Percentiles rank a stretch among this genome's conserved stretches.
phyloP scores from a whole-genome alignment of 2,329 filamentous ascomycete genomes.

The Epichloe sibirici region DNA sequence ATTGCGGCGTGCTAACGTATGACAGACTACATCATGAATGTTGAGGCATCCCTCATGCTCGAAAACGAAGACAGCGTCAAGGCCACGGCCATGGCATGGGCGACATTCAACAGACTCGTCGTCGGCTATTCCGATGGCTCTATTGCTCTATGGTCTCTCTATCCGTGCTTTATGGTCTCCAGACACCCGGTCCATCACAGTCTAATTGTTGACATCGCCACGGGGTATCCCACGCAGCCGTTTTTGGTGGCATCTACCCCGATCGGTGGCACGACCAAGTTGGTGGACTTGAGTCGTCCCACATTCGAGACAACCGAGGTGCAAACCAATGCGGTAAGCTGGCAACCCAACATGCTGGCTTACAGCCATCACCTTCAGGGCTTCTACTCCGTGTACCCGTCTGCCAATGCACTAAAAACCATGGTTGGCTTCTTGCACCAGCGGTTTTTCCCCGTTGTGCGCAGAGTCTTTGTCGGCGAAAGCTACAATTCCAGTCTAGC shows the following conservation, averaged over 20 bases:
- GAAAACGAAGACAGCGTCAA: conserved; percentile 33
- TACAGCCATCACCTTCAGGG: conserved; percentile 45
- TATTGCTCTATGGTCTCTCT: conserved; percentile 43
- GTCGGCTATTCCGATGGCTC: conserved; percentile 46
- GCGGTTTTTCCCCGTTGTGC: conserved; percentile 39
- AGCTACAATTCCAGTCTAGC: conserved; percentile 38
- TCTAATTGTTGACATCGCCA: conserved; percentile 40
- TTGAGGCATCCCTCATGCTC: conserved; percentile 28
- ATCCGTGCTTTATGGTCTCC: conserved; percentile 34
- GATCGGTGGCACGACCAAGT: conserved; percentile 38
- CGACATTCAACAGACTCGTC: conserved; percentile 40
- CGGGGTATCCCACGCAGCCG: conserved; percentile 43
- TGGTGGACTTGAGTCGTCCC: conserved; percentile 41
- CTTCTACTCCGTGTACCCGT: conserved; percentile 40
- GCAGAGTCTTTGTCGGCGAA: conserved; percentile 38
- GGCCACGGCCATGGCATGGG: conserved; percentile 43
- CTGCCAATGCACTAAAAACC: conserved; percentile 39
- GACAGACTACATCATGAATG: background rate
- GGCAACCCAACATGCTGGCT: conserved; percentile 39
- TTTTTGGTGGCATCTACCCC: conserved; percentile 43
- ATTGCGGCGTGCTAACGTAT: conserved; percentile 6
- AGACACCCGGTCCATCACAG: conserved; percentile 42
- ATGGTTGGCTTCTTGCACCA: conserved; percentile 41
- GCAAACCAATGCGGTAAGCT: conserved; percentile 35
- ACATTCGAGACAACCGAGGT: conserved; percentile 42